These are phyloP conservation scores for Bjerkandera adusta DNA, from an alignment of 1,284 basidiomycete genomes.

Conservation along the genomic window DNA sequence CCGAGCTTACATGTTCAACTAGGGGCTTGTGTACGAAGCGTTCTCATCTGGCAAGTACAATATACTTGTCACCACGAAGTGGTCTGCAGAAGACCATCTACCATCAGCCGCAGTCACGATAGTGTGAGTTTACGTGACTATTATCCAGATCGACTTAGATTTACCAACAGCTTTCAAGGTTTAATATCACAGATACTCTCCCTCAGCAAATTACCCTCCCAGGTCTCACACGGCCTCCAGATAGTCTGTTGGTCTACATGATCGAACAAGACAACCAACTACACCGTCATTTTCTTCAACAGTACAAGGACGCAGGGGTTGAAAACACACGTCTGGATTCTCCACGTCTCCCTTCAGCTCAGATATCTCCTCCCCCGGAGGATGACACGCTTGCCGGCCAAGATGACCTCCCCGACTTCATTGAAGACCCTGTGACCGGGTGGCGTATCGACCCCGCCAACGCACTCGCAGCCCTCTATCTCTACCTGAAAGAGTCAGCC, in stretches of 20 bases:
- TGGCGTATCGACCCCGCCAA: conserved; percentile 7
- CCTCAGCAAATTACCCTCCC: conserved; percentile 47
- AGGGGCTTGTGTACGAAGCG: conserved; percentile 29
- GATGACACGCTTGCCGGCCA: not conserved
- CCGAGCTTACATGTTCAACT: too few species aligned
- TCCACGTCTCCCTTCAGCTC: too few species aligned
- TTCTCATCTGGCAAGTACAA: conserved; percentile 58
- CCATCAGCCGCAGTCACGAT: conserved; percentile 55
- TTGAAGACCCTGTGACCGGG: conserved; percentile 13
- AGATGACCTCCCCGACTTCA: not conserved
- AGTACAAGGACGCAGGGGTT: not conserved
- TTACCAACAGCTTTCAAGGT: conserved; percentile 38
- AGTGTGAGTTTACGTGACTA: conserved; percentile 39
- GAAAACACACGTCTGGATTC: too few species aligned
- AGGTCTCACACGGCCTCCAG: conserved; percentile 42
- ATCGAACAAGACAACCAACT: conserved; percentile 52
- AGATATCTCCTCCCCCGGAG: too few species aligned
- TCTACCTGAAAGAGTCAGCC: not conserved
- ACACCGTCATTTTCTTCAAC: conserved; percentile 47
- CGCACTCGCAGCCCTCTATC: not conserved
- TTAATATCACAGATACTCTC: conserved; percentile 59
- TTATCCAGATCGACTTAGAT: not conserved
- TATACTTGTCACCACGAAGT: conserved; percentile 57
- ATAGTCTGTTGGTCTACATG: conserved; percentile 62
- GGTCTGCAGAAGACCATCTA: too few species aligned